A percentile compares a stretch with the other conserved stretches of the same genome.
Evolutionary conservation across 2,329 filamentous ascomycete genomes (phyloP).

Genomic region (Colletotrichum lupini): DNA sequence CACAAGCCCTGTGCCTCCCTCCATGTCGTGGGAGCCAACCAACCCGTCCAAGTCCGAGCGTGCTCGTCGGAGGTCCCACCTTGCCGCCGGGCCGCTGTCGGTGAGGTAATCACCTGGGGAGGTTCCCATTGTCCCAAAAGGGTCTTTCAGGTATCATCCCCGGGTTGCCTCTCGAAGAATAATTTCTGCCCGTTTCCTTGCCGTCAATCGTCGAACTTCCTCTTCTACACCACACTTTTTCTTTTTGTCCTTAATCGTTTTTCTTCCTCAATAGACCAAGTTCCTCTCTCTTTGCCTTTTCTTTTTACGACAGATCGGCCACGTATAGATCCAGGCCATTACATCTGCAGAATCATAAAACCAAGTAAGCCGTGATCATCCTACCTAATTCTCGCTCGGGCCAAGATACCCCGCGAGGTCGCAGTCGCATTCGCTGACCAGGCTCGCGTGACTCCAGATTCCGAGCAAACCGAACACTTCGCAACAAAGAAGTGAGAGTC

Average conservation of each 20-base stretch:
- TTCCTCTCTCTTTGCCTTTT: slow-evolving; percentile 1
- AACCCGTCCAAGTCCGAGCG: slow-evolving; percentile 4
- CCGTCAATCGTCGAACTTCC: neutral
- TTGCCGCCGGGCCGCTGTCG: slow-evolving; percentile 34
- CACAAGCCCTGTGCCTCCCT: neutral
- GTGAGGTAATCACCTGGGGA: slow-evolving; percentile 33
- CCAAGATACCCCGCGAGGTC: slow-evolving; percentile 22
- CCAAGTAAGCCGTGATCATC: slow-evolving; percentile 1
- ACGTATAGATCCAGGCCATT: neutral
- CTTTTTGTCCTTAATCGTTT: neutral
- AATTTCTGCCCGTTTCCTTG: slow-evolving; percentile 20
- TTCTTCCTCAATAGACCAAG: neutral
- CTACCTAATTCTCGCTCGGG: neutral
- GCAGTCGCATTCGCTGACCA: slow-evolving; percentile 1
- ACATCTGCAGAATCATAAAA: neutral
- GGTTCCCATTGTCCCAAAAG: slow-evolving; percentile 24
- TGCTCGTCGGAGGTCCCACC: slow-evolving; percentile 20
- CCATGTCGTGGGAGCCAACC: neutral
- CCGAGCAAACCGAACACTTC: neutral
- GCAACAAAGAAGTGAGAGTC: neutral
- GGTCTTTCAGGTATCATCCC: slow-evolving; percentile 36
- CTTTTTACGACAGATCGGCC: slow-evolving; percentile 2
- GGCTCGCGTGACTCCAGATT: neutral
- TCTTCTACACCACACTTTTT: slow-evolving; percentile 3
- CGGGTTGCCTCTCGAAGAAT: slow-evolving; percentile 18